Percentiles rank a stretch among this genome's conserved stretches.
Evolutionary conservation across 371 early-diverging fungal genomes (phyloP).

Genomic region (Circinella umbellata): DNA sequence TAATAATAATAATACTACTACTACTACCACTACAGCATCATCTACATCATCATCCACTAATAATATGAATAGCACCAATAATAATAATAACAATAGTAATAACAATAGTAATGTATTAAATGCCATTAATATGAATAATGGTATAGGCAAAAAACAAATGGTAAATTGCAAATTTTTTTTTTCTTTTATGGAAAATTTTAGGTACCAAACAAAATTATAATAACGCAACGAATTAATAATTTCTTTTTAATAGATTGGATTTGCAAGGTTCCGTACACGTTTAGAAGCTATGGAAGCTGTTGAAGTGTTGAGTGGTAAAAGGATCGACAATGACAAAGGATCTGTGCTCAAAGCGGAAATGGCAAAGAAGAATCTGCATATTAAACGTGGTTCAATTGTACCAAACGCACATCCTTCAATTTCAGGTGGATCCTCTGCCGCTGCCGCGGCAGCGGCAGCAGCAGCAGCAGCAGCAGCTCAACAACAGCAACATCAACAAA

Average conservation of each 20-base stretch:
- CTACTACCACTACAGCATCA: no score
- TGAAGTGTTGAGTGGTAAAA: constrained; percentile 40
- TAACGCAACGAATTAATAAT: no score
- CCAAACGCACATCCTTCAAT: constrained; percentile 14
- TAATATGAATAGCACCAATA: no score
- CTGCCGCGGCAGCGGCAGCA: constrained; percentile 12
- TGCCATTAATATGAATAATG: neutral
- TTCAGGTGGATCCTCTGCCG: constrained; percentile 15
- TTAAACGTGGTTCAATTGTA: constrained; percentile 37
- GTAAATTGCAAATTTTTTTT: constrained; percentile 48
- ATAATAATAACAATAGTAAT: no score
- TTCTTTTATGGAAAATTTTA: no score
- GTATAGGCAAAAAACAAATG: constrained; percentile 73
- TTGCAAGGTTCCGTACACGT: constrained; percentile 48
- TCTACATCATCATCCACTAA: no score
- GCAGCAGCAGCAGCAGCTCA: constrained; percentile 13
- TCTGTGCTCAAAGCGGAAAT: constrained; percentile 47
- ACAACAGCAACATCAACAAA: constrained; percentile 6
- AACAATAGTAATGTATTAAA: no score
- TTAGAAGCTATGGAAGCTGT: constrained; percentile 43
- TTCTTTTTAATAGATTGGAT: constrained; percentile 52
- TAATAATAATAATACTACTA: no score
- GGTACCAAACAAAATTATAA: neutral
- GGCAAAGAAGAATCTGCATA: constrained; percentile 57
- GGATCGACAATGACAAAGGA: constrained; percentile 43